Evolutionary conservation across 177 flowering plant species (phyloP).

Genomic region (Telopea speciosissima): DNA sequence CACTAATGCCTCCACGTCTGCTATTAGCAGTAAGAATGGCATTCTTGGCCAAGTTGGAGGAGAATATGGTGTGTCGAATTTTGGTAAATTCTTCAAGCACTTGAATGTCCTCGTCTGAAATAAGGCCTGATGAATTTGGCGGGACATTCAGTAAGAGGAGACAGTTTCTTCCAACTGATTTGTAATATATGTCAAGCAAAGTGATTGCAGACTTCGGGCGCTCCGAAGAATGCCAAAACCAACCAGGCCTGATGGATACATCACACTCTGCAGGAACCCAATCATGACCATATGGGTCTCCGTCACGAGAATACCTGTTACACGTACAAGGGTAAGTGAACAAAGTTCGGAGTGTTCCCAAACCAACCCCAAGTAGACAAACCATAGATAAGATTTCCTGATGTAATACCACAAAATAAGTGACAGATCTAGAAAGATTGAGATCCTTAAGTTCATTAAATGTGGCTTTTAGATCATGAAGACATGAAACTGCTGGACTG

Average conservation of each 20-base stretch:
- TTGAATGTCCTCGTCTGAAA: constrained; percentile 70
- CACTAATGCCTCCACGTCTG: constrained; percentile 44
- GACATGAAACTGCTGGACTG: too few species aligned
- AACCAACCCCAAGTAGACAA: too few species aligned
- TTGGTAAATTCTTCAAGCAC: constrained; percentile 64
- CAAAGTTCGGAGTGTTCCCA: not conserved
- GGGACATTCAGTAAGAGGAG: constrained; percentile 81
- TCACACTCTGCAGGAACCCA: constrained; percentile 99
- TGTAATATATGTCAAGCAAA: constrained; percentile 85
- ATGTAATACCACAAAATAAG: not conserved
- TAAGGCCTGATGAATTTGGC: constrained; percentile 91
- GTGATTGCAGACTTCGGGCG: constrained; percentile 69
- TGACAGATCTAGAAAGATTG: not conserved
- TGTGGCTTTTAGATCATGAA: too few species aligned
- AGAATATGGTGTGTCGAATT: constrained; percentile 58
- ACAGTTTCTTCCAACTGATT: constrained; percentile 86
- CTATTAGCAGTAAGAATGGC: constrained; percentile 56
- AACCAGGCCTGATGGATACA: constrained; percentile 94
- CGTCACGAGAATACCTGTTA: constrained; percentile 53
- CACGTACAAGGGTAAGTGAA: not conserved
- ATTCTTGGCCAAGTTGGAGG: constrained; percentile 54
- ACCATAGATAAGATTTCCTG: not conserved
- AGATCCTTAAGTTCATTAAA: too few species aligned
- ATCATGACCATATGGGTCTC: constrained; percentile 78
- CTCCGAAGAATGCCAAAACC: constrained; percentile 96